Evolutionary conservation across 768 basidiomycete genomes (phyloP).

Genomic region (Leccinum variicolor): DNA sequence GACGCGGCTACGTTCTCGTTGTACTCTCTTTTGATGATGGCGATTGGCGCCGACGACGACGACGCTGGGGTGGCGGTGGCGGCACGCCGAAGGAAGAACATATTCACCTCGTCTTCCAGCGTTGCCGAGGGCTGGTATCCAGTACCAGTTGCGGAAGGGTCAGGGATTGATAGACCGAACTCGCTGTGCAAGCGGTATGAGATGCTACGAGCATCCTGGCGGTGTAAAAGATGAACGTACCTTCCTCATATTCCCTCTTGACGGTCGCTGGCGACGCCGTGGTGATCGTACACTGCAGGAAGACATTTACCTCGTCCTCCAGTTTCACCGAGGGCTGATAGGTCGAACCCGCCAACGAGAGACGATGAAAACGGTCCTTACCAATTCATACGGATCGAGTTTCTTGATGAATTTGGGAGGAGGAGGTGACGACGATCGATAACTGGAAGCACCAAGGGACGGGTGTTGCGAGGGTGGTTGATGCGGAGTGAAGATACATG

Average conservation of each 20-base stretch:
- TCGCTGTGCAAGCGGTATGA: too few species aligned
- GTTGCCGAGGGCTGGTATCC: neutral
- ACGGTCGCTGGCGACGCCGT: neutral
- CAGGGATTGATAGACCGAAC: too few species aligned
- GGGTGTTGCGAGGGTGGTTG: conserved; percentile 19
- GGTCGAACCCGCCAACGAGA: neutral
- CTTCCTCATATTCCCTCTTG: neutral
- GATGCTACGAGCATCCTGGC: too few species aligned
- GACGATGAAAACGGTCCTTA: neutral
- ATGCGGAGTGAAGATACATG: conserved; percentile 21
- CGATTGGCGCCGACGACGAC: neutral
- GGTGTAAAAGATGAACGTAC: too few species aligned
- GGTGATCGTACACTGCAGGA: neutral
- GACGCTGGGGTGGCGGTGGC: neutral
- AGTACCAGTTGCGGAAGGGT: too few species aligned
- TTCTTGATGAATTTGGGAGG: conserved; percentile 23
- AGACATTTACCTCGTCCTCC: neutral
- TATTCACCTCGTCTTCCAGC: conserved; percentile 2
- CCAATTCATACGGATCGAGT: conserved; percentile 31
- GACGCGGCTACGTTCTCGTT: conserved; percentile 1
- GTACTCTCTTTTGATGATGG: conserved; percentile 10
- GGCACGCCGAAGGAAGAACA: neutral
- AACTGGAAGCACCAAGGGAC: too few species aligned
- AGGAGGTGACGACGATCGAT: too few species aligned
- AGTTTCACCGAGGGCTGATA: neutral